phyloP scores from a whole-genome alignment of 129 eudicot genomes.

The Gnaphalium uliginosum region DNA sequence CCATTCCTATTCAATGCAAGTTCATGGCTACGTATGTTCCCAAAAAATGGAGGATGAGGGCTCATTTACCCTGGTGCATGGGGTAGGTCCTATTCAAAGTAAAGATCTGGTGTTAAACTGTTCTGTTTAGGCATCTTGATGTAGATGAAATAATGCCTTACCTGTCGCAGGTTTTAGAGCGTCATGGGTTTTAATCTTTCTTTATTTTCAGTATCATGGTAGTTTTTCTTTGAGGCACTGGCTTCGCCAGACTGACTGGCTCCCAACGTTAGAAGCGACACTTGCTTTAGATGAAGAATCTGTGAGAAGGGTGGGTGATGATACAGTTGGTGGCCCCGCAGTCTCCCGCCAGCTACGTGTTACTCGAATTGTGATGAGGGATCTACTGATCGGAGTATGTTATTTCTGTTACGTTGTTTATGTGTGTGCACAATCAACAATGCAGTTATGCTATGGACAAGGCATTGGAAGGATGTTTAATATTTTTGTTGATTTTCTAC shows the following conservation, averaged over 20 bases:
- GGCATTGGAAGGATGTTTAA: conserved; percentile 4
- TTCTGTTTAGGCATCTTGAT: conserved; percentile 4
- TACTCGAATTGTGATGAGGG: conserved; percentile 86
- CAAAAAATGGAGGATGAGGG: conserved; percentile 49
- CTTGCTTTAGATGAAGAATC: conserved; percentile 95
- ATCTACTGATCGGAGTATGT: conserved; percentile 94
- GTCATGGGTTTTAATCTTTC: not conserved
- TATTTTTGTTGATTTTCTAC: conserved; percentile 21
- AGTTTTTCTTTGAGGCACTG: conserved; percentile 95
- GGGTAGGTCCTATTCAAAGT: conserved; percentile 56
- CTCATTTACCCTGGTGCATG: conserved; percentile 89
- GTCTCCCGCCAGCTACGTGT: conserved; percentile 88
- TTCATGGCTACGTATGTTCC: conserved; percentile 81
- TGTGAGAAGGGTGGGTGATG: conserved; percentile 93
- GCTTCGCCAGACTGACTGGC: conserved; percentile 97
- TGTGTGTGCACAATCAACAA: conserved; percentile 2
- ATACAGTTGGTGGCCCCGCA: conserved; percentile 92
- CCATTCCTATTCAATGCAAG: conserved; percentile 98
- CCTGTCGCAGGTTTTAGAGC: not conserved
- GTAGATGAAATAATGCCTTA: not conserved
- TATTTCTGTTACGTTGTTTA: not conserved
- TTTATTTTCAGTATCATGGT: conserved; percentile 73
- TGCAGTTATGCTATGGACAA: conserved; percentile 4
- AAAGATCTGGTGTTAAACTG: not conserved
- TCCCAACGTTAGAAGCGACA: conserved; percentile 97